phyloP scores from a whole-genome alignment of 2,329 filamentous ascomycete species.

The Emergomyces pasteurianus region DNA sequence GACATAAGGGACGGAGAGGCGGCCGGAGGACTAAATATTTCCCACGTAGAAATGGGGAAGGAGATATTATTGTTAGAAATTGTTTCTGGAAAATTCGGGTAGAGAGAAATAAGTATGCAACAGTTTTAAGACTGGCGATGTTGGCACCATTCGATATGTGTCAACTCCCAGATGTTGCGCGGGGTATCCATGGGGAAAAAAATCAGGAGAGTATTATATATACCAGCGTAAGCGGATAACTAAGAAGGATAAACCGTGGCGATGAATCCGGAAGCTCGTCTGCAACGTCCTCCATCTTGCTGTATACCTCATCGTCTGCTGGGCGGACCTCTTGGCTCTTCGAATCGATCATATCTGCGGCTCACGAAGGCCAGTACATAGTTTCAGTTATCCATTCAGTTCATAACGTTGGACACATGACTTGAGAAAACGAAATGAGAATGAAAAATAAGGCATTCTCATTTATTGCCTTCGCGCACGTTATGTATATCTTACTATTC shows the following conservation, averaged over 20 bases:
- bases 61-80: neutral
- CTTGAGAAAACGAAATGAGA: neutral
- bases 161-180: neutral
- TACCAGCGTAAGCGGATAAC: conserved; percentile 81
- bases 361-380: conserved; percentile 7
- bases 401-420: neutral
- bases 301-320: conserved; percentile 71
- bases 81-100: neutral
- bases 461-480: neutral
- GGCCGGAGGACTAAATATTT: conserved; percentile 56
- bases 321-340: conserved; percentile 80
- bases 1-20: conserved; percentile 82
- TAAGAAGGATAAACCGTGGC: conserved; percentile 78
- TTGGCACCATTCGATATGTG: neutral
- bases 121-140: neutral
- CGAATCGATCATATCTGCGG: conserved; percentile 76
- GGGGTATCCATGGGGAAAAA: neutral
- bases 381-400: conserved; percentile 7
- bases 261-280: conserved; percentile 90
- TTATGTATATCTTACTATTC: neutral
- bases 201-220: neutral
- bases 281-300: conserved; percentile 63
- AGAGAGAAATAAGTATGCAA: neutral
- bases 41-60: neutral
- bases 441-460: neutral